phyloP scores from a whole-genome alignment of 2,329 filamentous ascomycete species.

The Exophiala alcalophila region DNA sequence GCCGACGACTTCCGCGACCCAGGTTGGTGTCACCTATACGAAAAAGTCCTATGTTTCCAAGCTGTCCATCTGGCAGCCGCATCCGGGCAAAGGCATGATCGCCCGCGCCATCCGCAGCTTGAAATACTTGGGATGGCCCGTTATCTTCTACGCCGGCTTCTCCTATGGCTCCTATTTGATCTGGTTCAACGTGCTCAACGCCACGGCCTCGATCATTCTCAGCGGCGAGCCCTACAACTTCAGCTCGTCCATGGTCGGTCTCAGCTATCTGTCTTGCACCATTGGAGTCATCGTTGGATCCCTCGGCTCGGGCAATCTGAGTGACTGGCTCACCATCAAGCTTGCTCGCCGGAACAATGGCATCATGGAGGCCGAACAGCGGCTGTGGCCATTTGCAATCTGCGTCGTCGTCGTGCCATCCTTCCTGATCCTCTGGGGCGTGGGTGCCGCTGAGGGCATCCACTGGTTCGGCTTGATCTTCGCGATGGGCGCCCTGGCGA shows the following conservation, averaged over 20 bases:
- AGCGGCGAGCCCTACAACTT: constrained; percentile 33
- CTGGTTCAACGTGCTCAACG: constrained; percentile 44
- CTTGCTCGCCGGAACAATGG: constrained; percentile 26
- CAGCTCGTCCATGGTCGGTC: constrained; percentile 31
- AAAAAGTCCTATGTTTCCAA: constrained; percentile 18
- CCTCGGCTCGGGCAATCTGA: constrained; percentile 25
- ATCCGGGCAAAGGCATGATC: constrained; percentile 10
- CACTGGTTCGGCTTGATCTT: constrained; percentile 51
- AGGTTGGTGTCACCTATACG: not conserved
- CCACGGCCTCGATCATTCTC: constrained; percentile 34
- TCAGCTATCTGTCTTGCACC: constrained; percentile 31
- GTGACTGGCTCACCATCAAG: constrained; percentile 27
- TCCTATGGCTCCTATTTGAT: constrained; percentile 40
- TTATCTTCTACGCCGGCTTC: constrained; percentile 42
- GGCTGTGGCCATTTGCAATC: constrained; percentile 24
- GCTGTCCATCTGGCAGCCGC: constrained; percentile 16
- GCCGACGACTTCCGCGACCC: not conserved
- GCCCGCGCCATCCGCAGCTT: constrained; percentile 17
- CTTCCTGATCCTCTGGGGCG: constrained; percentile 50
- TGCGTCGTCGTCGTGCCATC: constrained; percentile 42
- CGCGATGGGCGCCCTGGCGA: constrained; percentile 47
- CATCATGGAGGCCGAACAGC: constrained; percentile 30
- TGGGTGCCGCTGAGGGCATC: constrained; percentile 48
- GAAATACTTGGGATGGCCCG: constrained; percentile 33
- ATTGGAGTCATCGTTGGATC: constrained; percentile 31